Conservation (phyloP, 306 rosid species). For the Rosa lucieae region DNA sequence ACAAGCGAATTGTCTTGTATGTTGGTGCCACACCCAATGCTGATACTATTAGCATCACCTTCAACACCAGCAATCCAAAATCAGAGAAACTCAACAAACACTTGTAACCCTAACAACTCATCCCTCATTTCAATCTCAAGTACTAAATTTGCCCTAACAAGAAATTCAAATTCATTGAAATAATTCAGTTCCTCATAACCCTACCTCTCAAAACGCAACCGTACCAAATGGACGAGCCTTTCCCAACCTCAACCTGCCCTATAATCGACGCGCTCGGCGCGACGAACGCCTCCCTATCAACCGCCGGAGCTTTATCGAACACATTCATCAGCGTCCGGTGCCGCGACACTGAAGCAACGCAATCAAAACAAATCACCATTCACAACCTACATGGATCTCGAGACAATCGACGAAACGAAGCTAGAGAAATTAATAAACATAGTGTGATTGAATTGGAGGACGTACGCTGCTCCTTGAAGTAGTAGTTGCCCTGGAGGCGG, state of each 20-base stretch:
- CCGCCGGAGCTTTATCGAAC: slow-evolving; percentile 67
- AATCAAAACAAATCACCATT: neutral
- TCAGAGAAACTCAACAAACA: slow-evolving; percentile 17
- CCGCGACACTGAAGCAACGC: slow-evolving; percentile 57
- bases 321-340: slow-evolving; percentile 93
- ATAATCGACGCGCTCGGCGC: slow-evolving; percentile 87
- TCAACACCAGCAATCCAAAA: slow-evolving; percentile 8
- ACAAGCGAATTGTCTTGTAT: slow-evolving; percentile 97
- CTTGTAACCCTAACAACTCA: neutral
- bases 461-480: slow-evolving; percentile 85
- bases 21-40: slow-evolving; percentile 88
- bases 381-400: neutral
- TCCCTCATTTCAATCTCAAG: neutral
- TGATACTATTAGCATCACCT: slow-evolving; percentile 93
- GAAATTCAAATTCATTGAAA: neutral
- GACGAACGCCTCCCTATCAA: slow-evolving; percentile 82
- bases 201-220: slow-evolving; percentile 95
- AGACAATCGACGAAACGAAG: neutral
- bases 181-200: neutral
- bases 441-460: neutral
- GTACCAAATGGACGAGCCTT: slow-evolving; percentile 85
- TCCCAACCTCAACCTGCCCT: slow-evolving; percentile 79
- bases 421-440: neutral
- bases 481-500: slow-evolving; percentile 84
- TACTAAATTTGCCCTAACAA: neutral